A percentile compares a stretch with the other conserved stretches of the same genome.
phyloP scores from a whole-genome alignment of 306 rosid genomes.

The Castanea sativa region DNA sequence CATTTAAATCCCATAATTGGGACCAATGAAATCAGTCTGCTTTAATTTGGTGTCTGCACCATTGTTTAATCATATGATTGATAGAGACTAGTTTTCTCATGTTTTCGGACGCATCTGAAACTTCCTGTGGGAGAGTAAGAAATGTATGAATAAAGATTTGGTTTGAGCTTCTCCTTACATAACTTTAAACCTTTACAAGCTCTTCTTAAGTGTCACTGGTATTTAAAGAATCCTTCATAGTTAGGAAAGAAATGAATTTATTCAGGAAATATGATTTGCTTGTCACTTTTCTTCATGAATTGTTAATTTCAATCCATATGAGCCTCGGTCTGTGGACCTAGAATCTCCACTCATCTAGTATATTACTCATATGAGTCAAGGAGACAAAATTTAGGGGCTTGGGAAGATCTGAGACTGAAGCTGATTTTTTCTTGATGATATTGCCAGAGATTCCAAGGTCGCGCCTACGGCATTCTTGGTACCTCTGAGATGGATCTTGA shows the following conservation, averaged over 20 bases:
- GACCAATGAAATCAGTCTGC: too few species aligned
- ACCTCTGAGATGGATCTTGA: conserved; percentile 85
- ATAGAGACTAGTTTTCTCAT: not conserved
- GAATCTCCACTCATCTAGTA: conserved; percentile 17
- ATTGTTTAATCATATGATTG: not conserved
- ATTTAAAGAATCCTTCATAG: not conserved
- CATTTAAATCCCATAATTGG: too few species aligned
- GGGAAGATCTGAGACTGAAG: conserved; percentile 14
- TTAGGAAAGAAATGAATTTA: not conserved
- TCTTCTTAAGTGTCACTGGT: not conserved
- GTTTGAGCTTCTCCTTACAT: not conserved
- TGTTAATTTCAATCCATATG: not conserved
- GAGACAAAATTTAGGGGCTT: conserved; percentile 15
- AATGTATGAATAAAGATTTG: not conserved
- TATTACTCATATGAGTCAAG: conserved; percentile 15
- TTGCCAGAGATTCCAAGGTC: conserved; percentile 96
- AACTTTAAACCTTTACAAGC: not conserved
- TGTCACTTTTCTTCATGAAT: not conserved
- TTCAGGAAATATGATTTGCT: not conserved
- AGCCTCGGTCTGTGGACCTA: conserved; percentile 14
- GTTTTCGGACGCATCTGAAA: not conserved
- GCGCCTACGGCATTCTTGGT: conserved; percentile 78
- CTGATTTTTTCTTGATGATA: conserved; percentile 27
- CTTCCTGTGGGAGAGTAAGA: not conserved
- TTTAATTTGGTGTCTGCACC: too few species aligned